A percentile compares a stretch with the other conserved stretches of the same genome.
Conservation (phyloP, 805 yeast genomes). For the Metschnikowia proteae region DNA sequence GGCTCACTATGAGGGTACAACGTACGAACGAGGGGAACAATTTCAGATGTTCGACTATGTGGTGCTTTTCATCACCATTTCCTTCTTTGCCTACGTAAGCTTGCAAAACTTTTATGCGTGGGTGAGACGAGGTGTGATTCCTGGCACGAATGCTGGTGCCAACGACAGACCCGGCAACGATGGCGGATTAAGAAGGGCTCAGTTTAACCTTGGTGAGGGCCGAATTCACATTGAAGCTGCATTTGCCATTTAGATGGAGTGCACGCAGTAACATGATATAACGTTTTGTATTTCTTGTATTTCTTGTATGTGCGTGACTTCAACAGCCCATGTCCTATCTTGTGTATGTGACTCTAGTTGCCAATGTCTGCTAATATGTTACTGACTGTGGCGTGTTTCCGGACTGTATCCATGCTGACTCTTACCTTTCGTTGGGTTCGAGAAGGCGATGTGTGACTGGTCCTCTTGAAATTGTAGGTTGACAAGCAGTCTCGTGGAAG, state of each 20-base stretch:
- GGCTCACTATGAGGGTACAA: conserved; percentile 34
- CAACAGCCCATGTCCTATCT: too few relatives aligned
- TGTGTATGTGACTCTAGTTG: neutral
- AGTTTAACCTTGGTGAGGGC: conserved; percentile 4
- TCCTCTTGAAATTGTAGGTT: conserved; percentile 29
- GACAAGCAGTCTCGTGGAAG: conserved; percentile 45
- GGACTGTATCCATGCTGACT: conserved; percentile 15
- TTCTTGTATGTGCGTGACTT: neutral
- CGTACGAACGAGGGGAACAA: conserved; percentile 20
- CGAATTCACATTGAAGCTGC: conserved; percentile 21
- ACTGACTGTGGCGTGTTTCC: conserved; percentile 22
- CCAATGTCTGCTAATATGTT: conserved; percentile 31
- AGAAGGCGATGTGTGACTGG: conserved; percentile 4
- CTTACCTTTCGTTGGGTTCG: neutral
- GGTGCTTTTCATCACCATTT: conserved; percentile 26
- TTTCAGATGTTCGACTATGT: conserved; percentile 35
- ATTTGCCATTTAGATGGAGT: conserved; percentile 26
- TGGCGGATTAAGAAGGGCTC: conserved; percentile 4
- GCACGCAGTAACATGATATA: neutral
- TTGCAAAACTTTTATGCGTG: conserved; percentile 26
- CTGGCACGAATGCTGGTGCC: conserved; percentile 6
- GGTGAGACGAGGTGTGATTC: conserved; percentile 20
- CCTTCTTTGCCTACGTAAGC: conserved; percentile 28
- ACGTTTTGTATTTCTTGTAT: neutral
- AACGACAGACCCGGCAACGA: conserved; percentile 3